Conservation (phyloP, 2,329 filamentous ascomycete species). For the Fusarium musae region DNA sequence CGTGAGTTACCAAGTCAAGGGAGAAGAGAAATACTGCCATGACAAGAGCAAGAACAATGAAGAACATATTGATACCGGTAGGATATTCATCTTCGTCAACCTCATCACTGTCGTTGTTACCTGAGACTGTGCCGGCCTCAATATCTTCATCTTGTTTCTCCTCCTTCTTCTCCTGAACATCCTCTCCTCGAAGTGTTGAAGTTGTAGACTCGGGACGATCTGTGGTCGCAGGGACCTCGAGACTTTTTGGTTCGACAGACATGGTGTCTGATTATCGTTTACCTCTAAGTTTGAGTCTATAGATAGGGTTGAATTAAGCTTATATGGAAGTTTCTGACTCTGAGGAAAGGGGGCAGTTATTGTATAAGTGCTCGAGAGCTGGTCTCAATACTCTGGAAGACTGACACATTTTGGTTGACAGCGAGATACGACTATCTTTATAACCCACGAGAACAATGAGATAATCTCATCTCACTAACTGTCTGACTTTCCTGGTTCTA, state of each 20-base stretch:
- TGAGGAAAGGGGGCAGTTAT: neutral
- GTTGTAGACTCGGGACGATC: slow-evolving; percentile 44
- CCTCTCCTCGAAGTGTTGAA: slow-evolving; percentile 47
- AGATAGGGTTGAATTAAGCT: slow-evolving; percentile 19
- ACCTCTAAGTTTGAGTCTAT: neutral
- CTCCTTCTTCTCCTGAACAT: slow-evolving; percentile 45
- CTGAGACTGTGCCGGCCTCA: slow-evolving; percentile 34
- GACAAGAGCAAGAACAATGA: slow-evolving; percentile 59
- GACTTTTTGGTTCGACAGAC: slow-evolving; percentile 23
- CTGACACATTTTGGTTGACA: slow-evolving; percentile 6
- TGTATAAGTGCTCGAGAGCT: slow-evolving; percentile 16
- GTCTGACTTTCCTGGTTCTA: slow-evolving; percentile 20
- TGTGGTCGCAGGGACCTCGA: slow-evolving; percentile 39
- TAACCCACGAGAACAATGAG: slow-evolving; percentile 15
- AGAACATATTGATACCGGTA: slow-evolving; percentile 51
- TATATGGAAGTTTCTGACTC: slow-evolving; percentile 6
- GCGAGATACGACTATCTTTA: slow-evolving; percentile 35
- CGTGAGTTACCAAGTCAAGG: slow-evolving; percentile 56
- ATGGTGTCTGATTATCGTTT: slow-evolving; percentile 12
- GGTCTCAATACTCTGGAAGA: slow-evolving; percentile 9
- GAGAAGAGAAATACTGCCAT: slow-evolving; percentile 62
- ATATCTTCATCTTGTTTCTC: slow-evolving; percentile 37
- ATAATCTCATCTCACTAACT: slow-evolving; percentile 7
- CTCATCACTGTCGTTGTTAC: slow-evolving; percentile 32
- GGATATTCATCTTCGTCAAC: slow-evolving; percentile 53